These are phyloP conservation scores for Ophiostoma sp. DNA, from an alignment of 2,329 filamentous ascomycete species.

Conservation along the genomic window DNA sequence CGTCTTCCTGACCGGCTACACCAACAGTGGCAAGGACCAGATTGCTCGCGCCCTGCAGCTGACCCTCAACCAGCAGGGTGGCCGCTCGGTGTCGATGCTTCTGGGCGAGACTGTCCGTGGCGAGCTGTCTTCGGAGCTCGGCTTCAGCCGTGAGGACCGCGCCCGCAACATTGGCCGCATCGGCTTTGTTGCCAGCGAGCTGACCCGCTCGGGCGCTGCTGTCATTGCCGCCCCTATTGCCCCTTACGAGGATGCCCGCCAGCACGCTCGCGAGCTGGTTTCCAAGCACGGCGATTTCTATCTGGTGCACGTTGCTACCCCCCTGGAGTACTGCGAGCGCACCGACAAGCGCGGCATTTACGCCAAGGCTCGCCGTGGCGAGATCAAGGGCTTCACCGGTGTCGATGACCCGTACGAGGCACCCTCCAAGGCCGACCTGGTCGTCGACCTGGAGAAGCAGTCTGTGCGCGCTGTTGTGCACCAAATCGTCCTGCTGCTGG, in stretches of 20 bases:
- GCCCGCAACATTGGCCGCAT: conserved; percentile 94
- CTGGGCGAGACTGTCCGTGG: conserved; percentile 91
- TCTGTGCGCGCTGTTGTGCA: conserved; percentile 90
- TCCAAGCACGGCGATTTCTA: conserved; percentile 89
- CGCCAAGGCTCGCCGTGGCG: conserved; percentile 71
- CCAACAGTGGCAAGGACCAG: conserved; percentile 95
- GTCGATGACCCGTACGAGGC: conserved; percentile 95
- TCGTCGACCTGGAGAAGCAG: conserved; percentile 79
- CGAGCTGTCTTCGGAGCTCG: conserved; percentile 90
- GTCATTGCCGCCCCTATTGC: conserved; percentile 97
- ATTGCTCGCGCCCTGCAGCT: conserved; percentile 93
- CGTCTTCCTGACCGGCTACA: conserved; percentile 94
- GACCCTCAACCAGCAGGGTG: conserved; percentile 95
- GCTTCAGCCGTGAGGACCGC: conserved; percentile 89
- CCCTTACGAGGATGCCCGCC: conserved; percentile 74
- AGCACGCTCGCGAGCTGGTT: conserved; percentile 75
- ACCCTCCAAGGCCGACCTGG: conserved; percentile 74
- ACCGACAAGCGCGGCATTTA: conserved; percentile 93
- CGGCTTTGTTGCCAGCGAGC: conserved; percentile 89
- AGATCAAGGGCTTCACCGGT: conserved; percentile 97
- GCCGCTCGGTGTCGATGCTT: conserved; percentile 87
- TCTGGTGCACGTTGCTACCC: conserved; percentile 89
- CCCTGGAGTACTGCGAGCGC: conserved; percentile 88
- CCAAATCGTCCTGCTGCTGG: conserved; percentile 89
- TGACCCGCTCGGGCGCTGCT: conserved; percentile 86